These are phyloP conservation scores for Dryadomyces quercivorus DNA, from an alignment of 2,329 filamentous ascomycete species.

Conservation along the genomic window DNA sequence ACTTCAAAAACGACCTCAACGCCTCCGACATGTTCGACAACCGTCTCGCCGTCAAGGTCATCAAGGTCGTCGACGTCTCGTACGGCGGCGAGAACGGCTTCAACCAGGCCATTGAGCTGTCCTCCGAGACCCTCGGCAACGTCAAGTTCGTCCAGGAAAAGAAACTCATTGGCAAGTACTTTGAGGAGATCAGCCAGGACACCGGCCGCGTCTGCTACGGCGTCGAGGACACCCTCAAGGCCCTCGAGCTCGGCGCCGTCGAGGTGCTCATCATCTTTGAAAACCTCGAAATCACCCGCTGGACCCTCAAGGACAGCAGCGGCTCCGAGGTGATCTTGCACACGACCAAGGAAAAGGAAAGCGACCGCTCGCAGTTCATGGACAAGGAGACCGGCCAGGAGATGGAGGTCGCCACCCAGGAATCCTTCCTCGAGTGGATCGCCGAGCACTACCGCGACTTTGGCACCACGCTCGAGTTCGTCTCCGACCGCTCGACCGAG, in stretches of 20 bases:
- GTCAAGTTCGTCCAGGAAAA: slow-evolving; percentile 99
- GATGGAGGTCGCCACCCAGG: slow-evolving; percentile 84
- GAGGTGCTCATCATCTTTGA: slow-evolving; percentile 95
- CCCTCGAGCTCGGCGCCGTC: slow-evolving; percentile 85
- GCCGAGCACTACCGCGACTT: slow-evolving; percentile 98
- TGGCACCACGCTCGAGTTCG: slow-evolving; percentile 89
- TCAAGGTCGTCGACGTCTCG: slow-evolving; percentile 98
- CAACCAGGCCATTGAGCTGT: slow-evolving; percentile 96
- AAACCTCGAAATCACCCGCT: slow-evolving; percentile 90
- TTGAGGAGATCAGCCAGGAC: slow-evolving; percentile 97
- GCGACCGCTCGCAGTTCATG: slow-evolving; percentile 72
- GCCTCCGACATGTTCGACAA: slow-evolving; percentile 94
- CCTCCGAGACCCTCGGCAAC: slow-evolving; percentile 90
- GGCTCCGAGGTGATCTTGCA: slow-evolving; percentile 67
- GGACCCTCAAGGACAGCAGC: slow-evolving; percentile 69
- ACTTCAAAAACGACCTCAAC: slow-evolving; percentile 99
- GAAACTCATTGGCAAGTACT: slow-evolving; percentile 98
- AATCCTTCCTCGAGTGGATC: slow-evolving; percentile 98
- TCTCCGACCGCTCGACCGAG: slow-evolving; percentile 93
- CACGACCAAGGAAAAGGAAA: slow-evolving; percentile 77
- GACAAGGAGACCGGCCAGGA: slow-evolving; percentile 93
- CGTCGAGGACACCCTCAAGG: slow-evolving; percentile 95
- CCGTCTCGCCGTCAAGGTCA: slow-evolving; percentile 86
- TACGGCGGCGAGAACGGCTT: slow-evolving; percentile 99
- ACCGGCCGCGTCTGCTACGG: slow-evolving; percentile 96